A percentile compares a stretch with the other conserved stretches of the same genome.
These are phyloP conservation scores for Diaporthe sp. DNA, from an alignment of 2,329 filamentous ascomycete genomes.

Conservation along the genomic window DNA sequence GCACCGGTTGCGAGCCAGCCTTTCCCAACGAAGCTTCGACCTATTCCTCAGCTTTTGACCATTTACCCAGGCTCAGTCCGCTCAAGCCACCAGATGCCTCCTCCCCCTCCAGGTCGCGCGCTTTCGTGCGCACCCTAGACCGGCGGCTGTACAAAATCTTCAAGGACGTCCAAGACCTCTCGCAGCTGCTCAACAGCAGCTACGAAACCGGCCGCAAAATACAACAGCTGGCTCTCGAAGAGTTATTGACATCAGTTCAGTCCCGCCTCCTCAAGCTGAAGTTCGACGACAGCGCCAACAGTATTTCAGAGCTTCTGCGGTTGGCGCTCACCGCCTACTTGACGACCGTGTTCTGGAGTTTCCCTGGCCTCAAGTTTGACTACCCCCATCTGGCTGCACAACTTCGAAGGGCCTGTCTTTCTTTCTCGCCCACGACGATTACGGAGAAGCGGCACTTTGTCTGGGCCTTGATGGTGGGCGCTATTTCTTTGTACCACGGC, in stretches of 20 bases:
- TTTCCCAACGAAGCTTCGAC: background rate
- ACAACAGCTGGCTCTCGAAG: background rate
- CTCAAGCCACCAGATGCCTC: background rate
- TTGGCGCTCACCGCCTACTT: background rate
- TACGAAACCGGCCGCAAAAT: background rate
- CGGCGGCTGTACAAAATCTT: background rate
- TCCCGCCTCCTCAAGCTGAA: background rate
- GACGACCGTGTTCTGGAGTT: background rate
- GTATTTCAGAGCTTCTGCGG: background rate
- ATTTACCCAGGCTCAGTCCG: background rate
- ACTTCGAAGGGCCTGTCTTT: background rate
- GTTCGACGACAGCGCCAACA: background rate
- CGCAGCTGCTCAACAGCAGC: slow-evolving; percentile 3
- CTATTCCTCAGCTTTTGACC: background rate
- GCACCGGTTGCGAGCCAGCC: background rate
- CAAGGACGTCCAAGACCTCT: background rate
- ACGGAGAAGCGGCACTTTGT: background rate
- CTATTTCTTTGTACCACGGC: background rate
- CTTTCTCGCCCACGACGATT: background rate
- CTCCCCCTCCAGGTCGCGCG: background rate
- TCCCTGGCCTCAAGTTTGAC: background rate
- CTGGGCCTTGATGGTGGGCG: background rate
- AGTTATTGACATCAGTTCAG: background rate
- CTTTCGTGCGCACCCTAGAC: background rate
- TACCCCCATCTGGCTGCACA: background rate